These are phyloP conservation scores for Auricularia cornea DNA, from an alignment of 768 basidiomycete genomes.

Conservation along the genomic window DNA sequence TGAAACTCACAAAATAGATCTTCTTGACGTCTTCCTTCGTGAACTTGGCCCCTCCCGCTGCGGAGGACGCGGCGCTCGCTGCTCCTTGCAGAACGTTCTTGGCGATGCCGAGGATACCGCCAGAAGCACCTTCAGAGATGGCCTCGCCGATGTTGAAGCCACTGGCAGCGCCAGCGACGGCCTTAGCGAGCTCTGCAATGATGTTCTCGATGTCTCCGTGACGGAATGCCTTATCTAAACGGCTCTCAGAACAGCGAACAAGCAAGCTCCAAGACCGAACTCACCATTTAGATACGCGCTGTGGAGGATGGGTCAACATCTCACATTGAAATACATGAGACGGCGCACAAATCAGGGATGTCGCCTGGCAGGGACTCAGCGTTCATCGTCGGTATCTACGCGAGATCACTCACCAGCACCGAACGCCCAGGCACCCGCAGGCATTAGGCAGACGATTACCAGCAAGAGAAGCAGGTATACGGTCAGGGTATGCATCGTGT, in stretches of 20 bases:
- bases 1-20: conserved; percentile 48
- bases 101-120: conserved; percentile 45
- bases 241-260: neutral
- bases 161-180: conserved; percentile 17
- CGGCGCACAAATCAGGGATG: neutral
- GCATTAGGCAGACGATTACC: neutral
- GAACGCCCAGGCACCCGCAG: neutral
- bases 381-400: neutral
- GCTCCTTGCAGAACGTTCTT: conserved; percentile 28
- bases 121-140: conserved; percentile 29
- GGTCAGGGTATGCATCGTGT: neutral
- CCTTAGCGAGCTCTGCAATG: conserved; percentile 50
- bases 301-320: neutral
- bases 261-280: neutral
- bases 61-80: conserved; percentile 14
- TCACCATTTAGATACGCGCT: neutral
- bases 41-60: conserved; percentile 50
- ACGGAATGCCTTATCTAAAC: conserved; percentile 19
- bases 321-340: neutral
- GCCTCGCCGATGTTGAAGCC: neutral
- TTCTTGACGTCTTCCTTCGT: conserved; percentile 56
- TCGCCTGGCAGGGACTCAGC: neutral
- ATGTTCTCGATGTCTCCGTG: conserved; percentile 56
- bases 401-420: neutral
- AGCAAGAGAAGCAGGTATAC: neutral